Evolutionary conservation across 805 yeast genomes (phyloP).

Genomic region (Nakazawaea sp.): DNA sequence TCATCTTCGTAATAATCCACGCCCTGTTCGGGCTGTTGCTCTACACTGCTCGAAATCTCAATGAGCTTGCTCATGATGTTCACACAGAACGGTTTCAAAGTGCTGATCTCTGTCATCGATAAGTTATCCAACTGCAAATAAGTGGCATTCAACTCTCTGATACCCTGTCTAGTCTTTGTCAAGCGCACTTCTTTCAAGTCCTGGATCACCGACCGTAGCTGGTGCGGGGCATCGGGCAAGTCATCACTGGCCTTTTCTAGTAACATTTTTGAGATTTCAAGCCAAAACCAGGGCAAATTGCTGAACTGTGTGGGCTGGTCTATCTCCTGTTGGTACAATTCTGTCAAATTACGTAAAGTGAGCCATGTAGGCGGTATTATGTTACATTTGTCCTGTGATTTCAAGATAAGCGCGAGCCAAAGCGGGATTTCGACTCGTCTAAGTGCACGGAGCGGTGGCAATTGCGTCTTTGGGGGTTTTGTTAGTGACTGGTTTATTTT

Average conservation of each 20-base stretch:
- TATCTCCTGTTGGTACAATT: conserved; percentile 61
- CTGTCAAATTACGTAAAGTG: conserved; percentile 42
- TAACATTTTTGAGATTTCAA: conserved; percentile 68
- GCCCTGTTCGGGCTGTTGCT: neutral
- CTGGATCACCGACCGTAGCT: conserved; percentile 62
- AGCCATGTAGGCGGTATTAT: conserved; percentile 88
- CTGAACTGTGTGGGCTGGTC: conserved; percentile 53
- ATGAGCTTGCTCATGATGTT: conserved; percentile 69
- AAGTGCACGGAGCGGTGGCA: conserved; percentile 61
- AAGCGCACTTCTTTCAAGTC: conserved; percentile 81
- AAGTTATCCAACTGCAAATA: conserved; percentile 80
- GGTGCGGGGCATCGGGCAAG: conserved; percentile 64
- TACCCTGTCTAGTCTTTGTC: conserved; percentile 76
- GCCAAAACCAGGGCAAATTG: conserved; percentile 81
- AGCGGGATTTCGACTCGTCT: conserved; percentile 66
- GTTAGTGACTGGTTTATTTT: neutral
- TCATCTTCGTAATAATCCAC: neutral
- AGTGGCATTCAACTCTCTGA: conserved; percentile 70
- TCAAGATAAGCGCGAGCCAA: conserved; percentile 82
- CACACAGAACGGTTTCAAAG: conserved; percentile 76
- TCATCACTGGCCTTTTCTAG: conserved; percentile 72
- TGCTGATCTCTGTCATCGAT: conserved; percentile 81
- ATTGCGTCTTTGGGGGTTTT: conserved; percentile 28
- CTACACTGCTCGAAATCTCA: conserved; percentile 2
- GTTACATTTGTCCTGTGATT: conserved; percentile 79